A percentile compares a stretch with the other conserved stretches of the same genome.
Evolutionary conservation across 805 yeast species (phyloP).

Genomic region (Danielia oregonensis): DNA sequence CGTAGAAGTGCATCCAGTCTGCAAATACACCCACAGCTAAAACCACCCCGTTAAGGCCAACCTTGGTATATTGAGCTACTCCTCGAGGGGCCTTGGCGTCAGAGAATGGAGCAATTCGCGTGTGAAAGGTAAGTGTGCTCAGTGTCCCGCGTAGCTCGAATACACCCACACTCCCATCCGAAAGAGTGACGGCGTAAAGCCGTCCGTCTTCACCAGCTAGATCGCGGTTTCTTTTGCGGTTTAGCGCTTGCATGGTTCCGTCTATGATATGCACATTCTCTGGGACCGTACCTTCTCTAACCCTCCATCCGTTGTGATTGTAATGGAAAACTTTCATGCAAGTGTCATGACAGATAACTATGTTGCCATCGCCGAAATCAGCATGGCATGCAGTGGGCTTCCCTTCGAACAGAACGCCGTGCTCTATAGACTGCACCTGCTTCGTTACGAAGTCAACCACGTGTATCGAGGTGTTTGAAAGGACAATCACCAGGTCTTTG

Average conservation of each 20-base stretch:
- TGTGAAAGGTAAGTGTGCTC: slow-evolving; percentile 8
- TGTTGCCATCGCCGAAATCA: slow-evolving; percentile 31
- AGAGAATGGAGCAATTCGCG: slow-evolving; percentile 14
- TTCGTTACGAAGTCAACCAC: slow-evolving; percentile 17
- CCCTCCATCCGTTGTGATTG: background rate
- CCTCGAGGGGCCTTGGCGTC: slow-evolving; percentile 16
- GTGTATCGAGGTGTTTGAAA: slow-evolving; percentile 14
- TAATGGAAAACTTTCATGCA: slow-evolving; percentile 24
- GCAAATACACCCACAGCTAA: slow-evolving; percentile 20
- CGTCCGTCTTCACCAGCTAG: slow-evolving; percentile 42
- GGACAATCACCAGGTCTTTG: slow-evolving; percentile 18
- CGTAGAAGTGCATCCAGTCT: slow-evolving; percentile 17
- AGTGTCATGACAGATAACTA: slow-evolving; percentile 20
- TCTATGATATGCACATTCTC: slow-evolving; percentile 12
- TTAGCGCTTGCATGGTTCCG: slow-evolving; percentile 12
- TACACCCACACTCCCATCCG: slow-evolving; percentile 38
- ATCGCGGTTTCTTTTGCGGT: slow-evolving; percentile 13
- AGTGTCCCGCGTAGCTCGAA: slow-evolving; percentile 37
- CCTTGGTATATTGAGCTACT: slow-evolving; percentile 22
- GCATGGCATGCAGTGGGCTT: slow-evolving; percentile 16
- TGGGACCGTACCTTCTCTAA: slow-evolving; percentile 9
- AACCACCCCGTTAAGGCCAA: slow-evolving; percentile 33
- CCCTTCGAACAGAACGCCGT: slow-evolving; percentile 15
- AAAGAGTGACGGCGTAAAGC: slow-evolving; percentile 33
- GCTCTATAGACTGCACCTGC: slow-evolving; percentile 7